Conservation (phyloP, 2,329 filamentous ascomycete species). For the Thelonectria discophora region DNA sequence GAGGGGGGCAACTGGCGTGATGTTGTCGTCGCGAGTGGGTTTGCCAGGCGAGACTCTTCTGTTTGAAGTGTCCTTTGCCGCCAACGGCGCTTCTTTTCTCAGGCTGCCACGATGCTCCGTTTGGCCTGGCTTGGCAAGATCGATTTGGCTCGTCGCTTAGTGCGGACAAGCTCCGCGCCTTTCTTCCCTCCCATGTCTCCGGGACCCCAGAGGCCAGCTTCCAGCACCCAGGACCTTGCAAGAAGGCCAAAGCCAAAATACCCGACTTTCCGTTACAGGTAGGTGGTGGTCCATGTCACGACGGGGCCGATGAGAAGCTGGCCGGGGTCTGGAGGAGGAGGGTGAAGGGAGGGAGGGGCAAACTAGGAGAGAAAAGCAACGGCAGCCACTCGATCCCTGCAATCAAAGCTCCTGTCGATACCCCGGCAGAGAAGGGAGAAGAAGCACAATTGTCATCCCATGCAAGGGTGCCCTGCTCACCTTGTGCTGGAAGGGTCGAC, state of each 20-base stretch:
- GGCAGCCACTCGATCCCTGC: conserved; percentile 29
- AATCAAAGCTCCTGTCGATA: conserved; percentile 26
- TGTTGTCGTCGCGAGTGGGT: conserved; percentile 15
- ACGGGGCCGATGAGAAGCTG: conserved; percentile 16
- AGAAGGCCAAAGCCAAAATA: conserved; percentile 24
- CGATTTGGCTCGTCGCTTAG: conserved; percentile 27
- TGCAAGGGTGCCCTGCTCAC: conserved; percentile 35
- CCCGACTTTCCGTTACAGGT: conserved; percentile 28
- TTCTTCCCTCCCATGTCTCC: conserved; percentile 12
- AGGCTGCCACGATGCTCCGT: conserved; percentile 5
- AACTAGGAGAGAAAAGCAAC: conserved; percentile 4
- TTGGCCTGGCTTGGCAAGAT: conserved; percentile 12
- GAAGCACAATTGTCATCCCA: conserved; percentile 27
- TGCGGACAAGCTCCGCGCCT: conserved; percentile 22
- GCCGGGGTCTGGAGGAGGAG: too few relatives aligned
- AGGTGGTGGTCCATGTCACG: conserved; percentile 16
- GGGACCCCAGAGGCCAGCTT: conserved; percentile 8
- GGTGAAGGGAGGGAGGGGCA: too few relatives aligned
- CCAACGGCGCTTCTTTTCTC: conserved; percentile 18
- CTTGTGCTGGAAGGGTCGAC: conserved; percentile 37
- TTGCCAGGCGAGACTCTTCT: neutral
- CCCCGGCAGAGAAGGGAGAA: conserved; percentile 19
- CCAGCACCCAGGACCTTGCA: conserved; percentile 18
- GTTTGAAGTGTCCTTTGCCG: conserved; percentile 4
- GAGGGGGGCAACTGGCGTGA: conserved; percentile 8